Percentiles rank a stretch among this genome's conserved stretches.
These are phyloP conservation scores for Fusarium sacchari DNA, from an alignment of 2,329 filamentous ascomycete species.

Conservation along the genomic window DNA sequence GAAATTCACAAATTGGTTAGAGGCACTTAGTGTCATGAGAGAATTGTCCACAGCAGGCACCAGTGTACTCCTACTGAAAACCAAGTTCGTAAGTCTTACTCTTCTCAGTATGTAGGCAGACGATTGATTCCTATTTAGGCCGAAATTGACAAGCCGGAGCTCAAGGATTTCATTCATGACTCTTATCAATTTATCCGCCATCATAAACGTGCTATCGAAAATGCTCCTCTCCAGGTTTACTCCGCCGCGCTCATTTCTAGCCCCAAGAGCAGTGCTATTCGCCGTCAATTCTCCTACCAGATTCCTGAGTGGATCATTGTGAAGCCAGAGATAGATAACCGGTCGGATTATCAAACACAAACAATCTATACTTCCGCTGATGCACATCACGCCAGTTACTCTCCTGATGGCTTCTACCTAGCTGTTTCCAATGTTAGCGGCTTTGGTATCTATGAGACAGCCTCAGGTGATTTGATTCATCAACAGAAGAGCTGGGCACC, in stretches of 20 bases:
- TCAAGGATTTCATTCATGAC: accelerated
- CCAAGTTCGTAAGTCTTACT: accelerated
- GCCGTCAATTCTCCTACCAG: accelerated
- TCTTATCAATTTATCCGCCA: accelerated
- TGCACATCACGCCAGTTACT: neutral
- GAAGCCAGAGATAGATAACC: accelerated
- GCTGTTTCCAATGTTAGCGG: accelerated
- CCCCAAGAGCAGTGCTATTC: accelerated
- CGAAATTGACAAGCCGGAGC: accelerated
- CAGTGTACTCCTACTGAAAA: neutral
- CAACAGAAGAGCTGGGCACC: no score
- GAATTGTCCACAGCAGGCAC: accelerated
- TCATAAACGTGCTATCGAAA: neutral
- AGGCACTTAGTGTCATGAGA: accelerated
- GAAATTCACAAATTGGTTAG: neutral
- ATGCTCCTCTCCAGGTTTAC: accelerated
- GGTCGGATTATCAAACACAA: neutral
- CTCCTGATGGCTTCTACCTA: neutral
- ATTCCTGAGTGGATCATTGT: accelerated
- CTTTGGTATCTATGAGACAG: neutral
- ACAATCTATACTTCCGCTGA: accelerated
- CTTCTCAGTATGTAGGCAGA: accelerated
- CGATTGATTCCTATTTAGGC: accelerated
- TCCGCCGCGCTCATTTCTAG: accelerated
- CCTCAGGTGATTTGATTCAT: neutral